phyloP scores from a whole-genome alignment of 192 early-diverging fungal genomes.

The Entophlyctis luteolus region DNA sequence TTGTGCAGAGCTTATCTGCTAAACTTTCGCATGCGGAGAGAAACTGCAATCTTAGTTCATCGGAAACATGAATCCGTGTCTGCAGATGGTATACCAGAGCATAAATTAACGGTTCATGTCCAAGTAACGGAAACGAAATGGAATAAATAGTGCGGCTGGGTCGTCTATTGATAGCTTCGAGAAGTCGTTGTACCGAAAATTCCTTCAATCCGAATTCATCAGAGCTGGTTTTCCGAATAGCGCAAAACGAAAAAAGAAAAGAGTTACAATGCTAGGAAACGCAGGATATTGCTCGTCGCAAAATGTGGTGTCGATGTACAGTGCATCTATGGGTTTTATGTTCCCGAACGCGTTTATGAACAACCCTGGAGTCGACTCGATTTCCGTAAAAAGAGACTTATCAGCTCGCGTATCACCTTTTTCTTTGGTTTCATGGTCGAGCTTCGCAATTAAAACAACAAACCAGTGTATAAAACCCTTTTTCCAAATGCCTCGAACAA shows the following conservation, averaged over 20 bases:
- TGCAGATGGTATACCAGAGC: background rate
- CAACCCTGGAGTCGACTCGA: background rate
- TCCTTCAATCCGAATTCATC: background rate
- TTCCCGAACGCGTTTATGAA: background rate
- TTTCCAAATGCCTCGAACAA: background rate
- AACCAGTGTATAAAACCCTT: conserved; percentile 1
- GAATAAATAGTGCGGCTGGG: background rate
- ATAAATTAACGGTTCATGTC: background rate
- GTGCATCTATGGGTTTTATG: background rate
- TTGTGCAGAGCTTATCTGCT: no score
- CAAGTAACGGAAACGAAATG: background rate
- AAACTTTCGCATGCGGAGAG: no score
- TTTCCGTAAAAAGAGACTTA: background rate
- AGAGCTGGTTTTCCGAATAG: background rate
- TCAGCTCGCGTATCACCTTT: background rate
- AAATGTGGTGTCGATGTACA: conserved; percentile 8
- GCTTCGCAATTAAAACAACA: background rate
- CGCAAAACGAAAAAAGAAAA: background rate
- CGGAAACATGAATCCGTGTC: background rate
- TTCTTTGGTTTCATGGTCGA: background rate
- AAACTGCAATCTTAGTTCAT: no score
- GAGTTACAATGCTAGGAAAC: background rate
- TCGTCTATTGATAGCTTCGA: background rate
- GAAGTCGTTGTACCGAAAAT: background rate
- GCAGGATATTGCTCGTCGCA: background rate